Evolutionary conservation across 2,329 filamentous ascomycete species (phyloP).

Genomic region (Arthroderma sp.): DNA sequence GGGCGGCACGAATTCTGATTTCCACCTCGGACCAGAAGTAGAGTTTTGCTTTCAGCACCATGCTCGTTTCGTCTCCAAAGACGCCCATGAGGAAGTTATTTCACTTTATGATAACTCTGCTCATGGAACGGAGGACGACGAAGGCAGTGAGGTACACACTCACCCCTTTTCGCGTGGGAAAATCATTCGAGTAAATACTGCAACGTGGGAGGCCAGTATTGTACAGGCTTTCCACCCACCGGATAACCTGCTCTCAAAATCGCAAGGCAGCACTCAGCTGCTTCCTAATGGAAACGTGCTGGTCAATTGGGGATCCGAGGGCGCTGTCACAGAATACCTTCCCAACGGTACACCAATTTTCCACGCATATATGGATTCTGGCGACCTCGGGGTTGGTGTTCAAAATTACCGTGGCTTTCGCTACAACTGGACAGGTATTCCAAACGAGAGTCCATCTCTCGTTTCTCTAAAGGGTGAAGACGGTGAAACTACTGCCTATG

Average conservation of each 20-base stretch:
- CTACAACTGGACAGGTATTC: constrained; percentile 28
- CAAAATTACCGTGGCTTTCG: constrained; percentile 29
- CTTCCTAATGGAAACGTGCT: constrained; percentile 42
- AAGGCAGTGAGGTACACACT: constrained; percentile 22
- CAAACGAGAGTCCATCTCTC: constrained; percentile 24
- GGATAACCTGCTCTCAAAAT: constrained; percentile 37
- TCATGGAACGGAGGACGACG: constrained; percentile 32
- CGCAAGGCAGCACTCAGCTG: constrained; percentile 42
- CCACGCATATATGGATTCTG: constrained; percentile 28
- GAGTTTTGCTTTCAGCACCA: constrained; percentile 34
- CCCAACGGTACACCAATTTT: constrained; percentile 24
- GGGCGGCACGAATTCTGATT: constrained; percentile 33
- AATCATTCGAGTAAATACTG: constrained; percentile 34
- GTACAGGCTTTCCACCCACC: constrained; percentile 38
- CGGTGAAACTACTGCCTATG: constrained; percentile 32
- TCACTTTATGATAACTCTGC: constrained; percentile 44
- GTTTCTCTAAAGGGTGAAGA: constrained; percentile 22
- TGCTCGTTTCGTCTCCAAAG: constrained; percentile 31
- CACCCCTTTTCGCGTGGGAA: constrained; percentile 33
- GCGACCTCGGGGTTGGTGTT: constrained; percentile 15
- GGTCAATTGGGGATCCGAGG: constrained; percentile 44
- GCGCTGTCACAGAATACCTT: constrained; percentile 33
- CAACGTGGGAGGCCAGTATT: constrained; percentile 30
- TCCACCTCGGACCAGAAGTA: constrained; percentile 30
- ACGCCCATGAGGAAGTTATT: constrained; percentile 36